phyloP scores from a whole-genome alignment of 345 rosid species.

The Citrus hindsii region DNA sequence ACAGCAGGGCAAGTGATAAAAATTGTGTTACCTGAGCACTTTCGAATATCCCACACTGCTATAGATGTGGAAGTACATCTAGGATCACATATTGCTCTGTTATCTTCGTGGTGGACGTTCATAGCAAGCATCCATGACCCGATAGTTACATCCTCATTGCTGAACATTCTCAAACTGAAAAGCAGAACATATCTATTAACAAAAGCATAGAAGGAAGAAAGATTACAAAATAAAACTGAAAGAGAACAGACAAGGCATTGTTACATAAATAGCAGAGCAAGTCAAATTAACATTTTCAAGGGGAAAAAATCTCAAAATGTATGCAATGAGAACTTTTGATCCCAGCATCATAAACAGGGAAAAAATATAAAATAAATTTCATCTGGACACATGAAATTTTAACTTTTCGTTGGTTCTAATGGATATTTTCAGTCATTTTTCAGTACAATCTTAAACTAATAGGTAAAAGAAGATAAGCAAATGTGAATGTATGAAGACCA shows the following conservation, averaged over 20 bases:
- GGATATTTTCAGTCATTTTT: neutral
- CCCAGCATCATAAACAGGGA: neutral
- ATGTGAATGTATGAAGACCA: neutral
- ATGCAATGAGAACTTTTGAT: neutral
- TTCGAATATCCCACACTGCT: conserved; percentile 90
- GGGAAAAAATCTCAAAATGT: neutral
- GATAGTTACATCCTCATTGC: conserved; percentile 86
- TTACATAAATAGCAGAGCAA: neutral
- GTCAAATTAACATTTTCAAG: neutral
- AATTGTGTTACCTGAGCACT: conserved; percentile 63
- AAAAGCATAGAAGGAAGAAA: conserved; percentile 1
- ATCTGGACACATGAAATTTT: neutral
- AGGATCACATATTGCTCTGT: conserved; percentile 74
- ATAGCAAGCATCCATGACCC: conserved; percentile 95
- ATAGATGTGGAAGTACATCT: conserved; percentile 67
- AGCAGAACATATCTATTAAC: conserved; percentile 6
- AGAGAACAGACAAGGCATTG: neutral
- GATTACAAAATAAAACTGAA: neutral
- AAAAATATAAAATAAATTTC: neutral
- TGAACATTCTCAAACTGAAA: conserved; percentile 80
- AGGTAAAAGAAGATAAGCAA: neutral
- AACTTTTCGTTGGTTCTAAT: no score
- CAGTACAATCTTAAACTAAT: neutral
- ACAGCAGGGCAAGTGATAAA: neutral
- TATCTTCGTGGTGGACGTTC: conserved; percentile 78